Conservation (phyloP, 768 basidiomycete species). For the Rhodotorula kratochvilovae region DNA sequence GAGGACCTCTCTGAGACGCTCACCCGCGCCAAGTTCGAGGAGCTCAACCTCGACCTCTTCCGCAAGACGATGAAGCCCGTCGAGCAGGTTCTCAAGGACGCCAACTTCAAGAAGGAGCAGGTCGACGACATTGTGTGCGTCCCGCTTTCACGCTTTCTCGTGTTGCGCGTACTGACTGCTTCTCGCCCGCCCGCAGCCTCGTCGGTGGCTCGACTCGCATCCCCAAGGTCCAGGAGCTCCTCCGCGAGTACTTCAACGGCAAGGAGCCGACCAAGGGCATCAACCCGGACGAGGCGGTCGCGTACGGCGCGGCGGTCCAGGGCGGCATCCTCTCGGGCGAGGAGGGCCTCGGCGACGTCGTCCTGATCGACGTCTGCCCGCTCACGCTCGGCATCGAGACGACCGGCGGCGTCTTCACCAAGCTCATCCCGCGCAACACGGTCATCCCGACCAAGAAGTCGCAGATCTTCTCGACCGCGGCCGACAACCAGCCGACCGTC, state of each 20-base stretch:
- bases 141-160: not conserved
- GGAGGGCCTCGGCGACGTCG: conserved; percentile 79
- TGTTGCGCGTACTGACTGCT: conserved; percentile 5
- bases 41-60: conserved; percentile 98
- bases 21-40: conserved; percentile 97
- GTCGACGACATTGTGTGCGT: conserved; percentile 66
- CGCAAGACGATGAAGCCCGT: conserved; percentile 99
- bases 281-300: conserved; percentile 98
- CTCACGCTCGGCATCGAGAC: conserved; percentile 94
- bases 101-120: conserved; percentile 95
- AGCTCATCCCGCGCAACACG: conserved; percentile 94
- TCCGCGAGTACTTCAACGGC: conserved; percentile 93
- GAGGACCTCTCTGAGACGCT: conserved; percentile 97
- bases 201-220: conserved; percentile 99
- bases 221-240: conserved; percentile 96
- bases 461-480: conserved; percentile 61
- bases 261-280: conserved; percentile 98
- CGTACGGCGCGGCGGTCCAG: conserved; percentile 97
- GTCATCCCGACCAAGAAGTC: conserved; percentile 96
- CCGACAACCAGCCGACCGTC: conserved; percentile 68
- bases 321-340: conserved; percentile 96
- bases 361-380: conserved; percentile 94
- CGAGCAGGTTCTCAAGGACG: conserved; percentile 96
- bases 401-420: conserved; percentile 88
- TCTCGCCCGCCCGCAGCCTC: conserved; percentile 63